A percentile compares a stretch with the other conserved stretches of the same genome.
phyloP scores from a whole-genome alignment of 495 filamentous ascomycete species.

The Aspergillus indologenus region DNA sequence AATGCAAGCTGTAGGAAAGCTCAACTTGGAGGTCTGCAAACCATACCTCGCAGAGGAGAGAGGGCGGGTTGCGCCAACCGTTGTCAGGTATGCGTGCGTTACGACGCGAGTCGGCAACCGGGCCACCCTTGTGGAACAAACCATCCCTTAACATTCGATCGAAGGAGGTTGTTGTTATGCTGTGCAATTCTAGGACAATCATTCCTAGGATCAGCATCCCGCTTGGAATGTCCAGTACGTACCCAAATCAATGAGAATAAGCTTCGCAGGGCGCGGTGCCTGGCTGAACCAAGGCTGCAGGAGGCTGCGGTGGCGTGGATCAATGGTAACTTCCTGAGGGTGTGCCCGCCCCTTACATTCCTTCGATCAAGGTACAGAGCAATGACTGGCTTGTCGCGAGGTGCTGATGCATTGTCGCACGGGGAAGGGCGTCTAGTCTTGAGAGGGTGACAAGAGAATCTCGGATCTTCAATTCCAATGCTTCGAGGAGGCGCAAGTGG shows the following conservation, averaged over 20 bases:
- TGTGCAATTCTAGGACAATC: background rate
- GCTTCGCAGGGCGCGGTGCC: background rate
- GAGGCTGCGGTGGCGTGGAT: background rate
- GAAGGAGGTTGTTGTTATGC: too few relatives aligned
- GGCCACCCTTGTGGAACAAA: background rate
- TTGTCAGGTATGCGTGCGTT: background rate
- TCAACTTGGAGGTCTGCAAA: background rate
- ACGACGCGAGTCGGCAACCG: background rate
- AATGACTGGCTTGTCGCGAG: background rate
- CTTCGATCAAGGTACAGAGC: background rate
- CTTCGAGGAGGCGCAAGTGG: background rate
- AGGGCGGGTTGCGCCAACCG: background rate
- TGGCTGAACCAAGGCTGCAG: background rate
- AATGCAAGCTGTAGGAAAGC: background rate
- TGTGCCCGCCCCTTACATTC: background rate
- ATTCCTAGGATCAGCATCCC: background rate
- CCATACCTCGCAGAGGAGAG: too few relatives aligned
- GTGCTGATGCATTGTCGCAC: background rate
- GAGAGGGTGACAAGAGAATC: background rate
- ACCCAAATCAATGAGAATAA: constrained; percentile 6
- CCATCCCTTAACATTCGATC: too few relatives aligned
- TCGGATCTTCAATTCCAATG: background rate
- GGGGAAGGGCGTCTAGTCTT: too few relatives aligned
- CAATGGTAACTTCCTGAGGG: too few relatives aligned
- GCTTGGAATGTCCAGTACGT: background rate